Evolutionary conservation across 495 filamentous ascomycete genomes (phyloP).

Genomic region (Podospora didyma): DNA sequence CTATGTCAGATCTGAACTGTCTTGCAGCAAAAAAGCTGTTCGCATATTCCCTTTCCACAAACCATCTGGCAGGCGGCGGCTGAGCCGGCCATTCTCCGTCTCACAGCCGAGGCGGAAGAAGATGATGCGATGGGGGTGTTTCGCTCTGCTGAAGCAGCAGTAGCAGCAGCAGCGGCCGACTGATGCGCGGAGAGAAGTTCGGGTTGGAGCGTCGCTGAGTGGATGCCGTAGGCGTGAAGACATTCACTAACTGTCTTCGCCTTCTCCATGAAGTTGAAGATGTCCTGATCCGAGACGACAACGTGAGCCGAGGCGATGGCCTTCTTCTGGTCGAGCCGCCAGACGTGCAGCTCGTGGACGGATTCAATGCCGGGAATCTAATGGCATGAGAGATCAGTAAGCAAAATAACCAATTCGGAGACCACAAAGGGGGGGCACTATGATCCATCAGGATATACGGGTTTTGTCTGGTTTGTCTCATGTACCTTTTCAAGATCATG

Average conservation of each 20-base stretch:
- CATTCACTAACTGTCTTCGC: constrained; percentile 73
- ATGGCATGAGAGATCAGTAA: neutral
- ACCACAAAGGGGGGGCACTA: too few relatives aligned
- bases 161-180: neutral
- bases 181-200: constrained; percentile 43
- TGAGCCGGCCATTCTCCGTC: neutral
- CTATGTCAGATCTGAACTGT: constrained; percentile 1
- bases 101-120: neutral
- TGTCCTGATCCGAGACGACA: constrained; percentile 57
- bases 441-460: too few relatives aligned
- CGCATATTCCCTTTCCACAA: constrained; percentile 22
- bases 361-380: constrained; percentile 72
- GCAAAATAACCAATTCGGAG: too few relatives aligned
- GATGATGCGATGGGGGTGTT: neutral
- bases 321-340: constrained; percentile 89
- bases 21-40: constrained; percentile 24
- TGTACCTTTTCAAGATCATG: constrained; percentile 72
- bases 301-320: constrained; percentile 83
- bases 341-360: constrained; percentile 90
- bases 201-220: constrained; percentile 87
- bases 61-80: constrained; percentile 19
- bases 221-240: constrained; percentile 89
- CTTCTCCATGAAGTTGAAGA: constrained; percentile 72
- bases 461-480: too few relatives aligned
- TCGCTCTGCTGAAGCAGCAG: neutral